Conservation (phyloP, 352 stramenopile species). For the Phytophthora podocarpi region DNA sequence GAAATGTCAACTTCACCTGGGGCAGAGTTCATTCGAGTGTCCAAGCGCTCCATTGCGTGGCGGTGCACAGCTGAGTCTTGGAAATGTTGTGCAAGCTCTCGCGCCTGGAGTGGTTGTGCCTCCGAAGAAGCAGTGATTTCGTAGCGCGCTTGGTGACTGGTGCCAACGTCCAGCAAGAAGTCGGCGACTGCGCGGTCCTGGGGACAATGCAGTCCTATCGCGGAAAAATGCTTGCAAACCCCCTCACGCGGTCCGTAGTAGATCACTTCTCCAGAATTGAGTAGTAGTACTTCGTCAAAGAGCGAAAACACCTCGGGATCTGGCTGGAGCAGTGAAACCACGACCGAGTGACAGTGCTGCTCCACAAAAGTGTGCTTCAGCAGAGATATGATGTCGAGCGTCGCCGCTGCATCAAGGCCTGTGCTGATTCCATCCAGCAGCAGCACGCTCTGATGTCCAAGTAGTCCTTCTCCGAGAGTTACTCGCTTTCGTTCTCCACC, state of each 20-base stretch:
- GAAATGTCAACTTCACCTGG: background rate
- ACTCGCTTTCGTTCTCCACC: conserved; percentile 91
- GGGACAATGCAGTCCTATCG: conserved; percentile 44
- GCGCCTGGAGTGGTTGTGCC: background rate
- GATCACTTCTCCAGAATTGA: conserved; percentile 76
- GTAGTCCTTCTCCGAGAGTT: conserved; percentile 80
- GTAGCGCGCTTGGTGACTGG: conserved; percentile 33
- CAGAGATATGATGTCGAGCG: conserved; percentile 72
- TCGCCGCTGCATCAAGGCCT: conserved; percentile 36
- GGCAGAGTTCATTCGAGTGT: background rate
- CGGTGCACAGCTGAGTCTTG: conserved; percentile 2
- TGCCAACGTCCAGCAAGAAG: conserved; percentile 44
- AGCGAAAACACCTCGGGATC: conserved; percentile 44
- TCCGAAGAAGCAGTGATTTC: background rate
- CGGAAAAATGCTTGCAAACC: conserved; percentile 40
- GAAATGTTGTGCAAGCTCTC: conserved; percentile 5
- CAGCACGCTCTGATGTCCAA: conserved; percentile 72
- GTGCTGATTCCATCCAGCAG: conserved; percentile 61
- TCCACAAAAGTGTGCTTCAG: conserved; percentile 49
- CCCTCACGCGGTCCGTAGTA: conserved; percentile 66
- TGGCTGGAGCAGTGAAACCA: conserved; percentile 36
- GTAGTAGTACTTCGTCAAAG: conserved; percentile 78
- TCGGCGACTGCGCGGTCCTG: conserved; percentile 37
- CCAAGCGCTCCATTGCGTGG: background rate
- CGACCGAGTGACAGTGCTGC: conserved; percentile 49